phyloP scores from a whole-genome alignment of 1,284 basidiomycete species.

The Puccinia brachypodii region DNA sequence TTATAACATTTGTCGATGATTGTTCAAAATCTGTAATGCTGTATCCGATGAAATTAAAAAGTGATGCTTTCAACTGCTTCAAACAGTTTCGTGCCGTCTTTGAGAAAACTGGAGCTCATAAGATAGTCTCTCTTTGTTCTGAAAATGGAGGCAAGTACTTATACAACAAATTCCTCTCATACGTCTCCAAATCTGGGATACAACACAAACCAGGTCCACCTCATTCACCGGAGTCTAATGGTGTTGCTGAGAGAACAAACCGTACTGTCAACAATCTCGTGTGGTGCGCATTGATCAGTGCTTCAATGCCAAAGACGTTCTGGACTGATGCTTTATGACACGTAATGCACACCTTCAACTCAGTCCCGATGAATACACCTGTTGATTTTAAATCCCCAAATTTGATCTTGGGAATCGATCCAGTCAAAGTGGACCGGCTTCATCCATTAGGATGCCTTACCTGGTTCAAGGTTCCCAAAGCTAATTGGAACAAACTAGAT shows the following conservation, averaged over 20 bases:
- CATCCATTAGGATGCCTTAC: constrained; percentile 16
- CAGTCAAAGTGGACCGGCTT: not conserved
- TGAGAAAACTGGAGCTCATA: constrained; percentile 51
- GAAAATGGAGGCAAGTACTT: constrained; percentile 10
- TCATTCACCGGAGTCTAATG: constrained; percentile 10
- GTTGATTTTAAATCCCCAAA: not conserved
- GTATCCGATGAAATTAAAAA: constrained; percentile 12
- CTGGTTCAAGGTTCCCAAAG: not conserved
- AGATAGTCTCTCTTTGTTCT: not conserved
- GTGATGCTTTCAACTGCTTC: constrained; percentile 51
- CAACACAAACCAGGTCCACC: constrained; percentile 7
- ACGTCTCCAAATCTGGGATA: not conserved
- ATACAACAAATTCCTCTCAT: not conserved
- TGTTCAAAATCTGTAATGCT: not conserved
- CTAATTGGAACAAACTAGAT: not conserved
- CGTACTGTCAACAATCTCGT: not conserved
- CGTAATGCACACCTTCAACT: not conserved
- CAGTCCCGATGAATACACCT: not conserved
- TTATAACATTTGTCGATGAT: constrained; percentile 1
- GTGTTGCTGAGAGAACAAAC: constrained; percentile 6
- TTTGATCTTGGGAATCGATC: not conserved
- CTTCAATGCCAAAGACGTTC: not conserved
- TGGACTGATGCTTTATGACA: constrained; percentile 7
- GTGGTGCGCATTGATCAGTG: not conserved
- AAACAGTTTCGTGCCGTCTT: constrained; percentile 55